Base-by-base conservation (phyloP, 164 flowering plant species). In the Pachysandra terminalis region DNA sequence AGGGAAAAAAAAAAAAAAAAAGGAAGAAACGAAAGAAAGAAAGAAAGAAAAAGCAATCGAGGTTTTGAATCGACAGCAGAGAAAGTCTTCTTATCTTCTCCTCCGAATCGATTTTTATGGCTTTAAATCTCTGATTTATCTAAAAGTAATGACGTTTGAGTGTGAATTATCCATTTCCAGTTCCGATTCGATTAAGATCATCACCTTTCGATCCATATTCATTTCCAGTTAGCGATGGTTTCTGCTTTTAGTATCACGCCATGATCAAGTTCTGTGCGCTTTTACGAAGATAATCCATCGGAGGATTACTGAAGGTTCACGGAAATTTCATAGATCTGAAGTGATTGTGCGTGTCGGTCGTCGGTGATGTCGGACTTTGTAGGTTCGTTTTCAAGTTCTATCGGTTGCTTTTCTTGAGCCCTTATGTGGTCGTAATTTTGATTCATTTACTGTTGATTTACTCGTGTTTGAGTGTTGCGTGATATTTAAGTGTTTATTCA, bases 321-420 rank as follows among this genome's bases (percentile, higher is more conserved):
- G 37, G 37, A 32, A 53, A 27, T 68, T 61, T 15, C 19, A 19
- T 59, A 54, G 72, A 69, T 69, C 72, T 69, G 61, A 51, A 60
- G 59, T 55, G 37, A 32, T 32, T 32, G 37, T 32, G 37, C 37
- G n/a, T 32, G 16, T 13, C n/a, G 26, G 2, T 17, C 54, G 32
- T 60, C 19, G 48, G 71, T 19, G 65, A 70, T 70, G 61, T 59
- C 56, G 9, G 56, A 68, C 57, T 45, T 77, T 41, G 62, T 79
- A 59, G 76, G 66, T 65, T 65, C 69, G 9, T 77, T 19, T 64
- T 68, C 52, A 78, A 80, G 27, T 79, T 55, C 27, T 61, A 68
- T 63, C n/a, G 75, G 63, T 84, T 73, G 9, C 25, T 59, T 79
- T 58, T 54, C 59, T 77, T 81, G 56, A 69, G 64, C 35, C 69